phyloP scores from a whole-genome alignment of 164 flowering plant species.

The Vitis labrusca region DNA sequence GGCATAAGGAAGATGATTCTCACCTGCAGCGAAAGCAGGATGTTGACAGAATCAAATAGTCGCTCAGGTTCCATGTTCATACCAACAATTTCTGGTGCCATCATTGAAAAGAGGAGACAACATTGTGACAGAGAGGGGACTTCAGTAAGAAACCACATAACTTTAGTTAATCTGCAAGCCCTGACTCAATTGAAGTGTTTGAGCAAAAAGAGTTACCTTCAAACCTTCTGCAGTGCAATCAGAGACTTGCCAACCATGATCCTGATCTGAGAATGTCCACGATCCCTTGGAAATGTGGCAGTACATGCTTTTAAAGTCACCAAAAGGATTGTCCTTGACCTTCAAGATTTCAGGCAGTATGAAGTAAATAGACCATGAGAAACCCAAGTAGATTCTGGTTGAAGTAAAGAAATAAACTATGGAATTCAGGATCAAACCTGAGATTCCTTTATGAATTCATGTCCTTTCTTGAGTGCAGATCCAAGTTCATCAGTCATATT shows the following conservation, averaged over 20 bases:
- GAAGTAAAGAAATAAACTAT: background rate
- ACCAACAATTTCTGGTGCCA: too few relatives aligned
- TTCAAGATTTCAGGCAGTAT: background rate
- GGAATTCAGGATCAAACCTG: slow-evolving; percentile 25
- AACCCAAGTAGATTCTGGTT: too few relatives aligned
- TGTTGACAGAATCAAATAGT: too few relatives aligned
- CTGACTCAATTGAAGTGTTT: background rate
- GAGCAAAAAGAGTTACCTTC: slow-evolving; percentile 25
- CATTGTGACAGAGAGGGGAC: slow-evolving; percentile 7
- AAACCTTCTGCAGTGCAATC: slow-evolving; percentile 63
- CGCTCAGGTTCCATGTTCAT: too few relatives aligned
- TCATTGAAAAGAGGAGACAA: too few relatives aligned
- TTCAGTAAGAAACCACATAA: background rate
- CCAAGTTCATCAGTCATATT: slow-evolving; percentile 36
- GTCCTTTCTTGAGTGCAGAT: slow-evolving; percentile 30
- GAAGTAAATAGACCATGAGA: too few relatives aligned
- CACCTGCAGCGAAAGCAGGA: too few relatives aligned
- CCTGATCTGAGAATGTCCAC: slow-evolving; percentile 58
- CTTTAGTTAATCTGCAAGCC: background rate
- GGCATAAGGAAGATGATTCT: too few relatives aligned
- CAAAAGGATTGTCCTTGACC: slow-evolving; percentile 49
- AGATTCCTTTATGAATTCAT: slow-evolving; percentile 37
- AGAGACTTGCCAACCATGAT: slow-evolving; percentile 64
- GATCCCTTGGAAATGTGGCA: slow-evolving; percentile 54
- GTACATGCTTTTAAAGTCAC: slow-evolving; percentile 40